These are phyloP conservation scores for Ganoderma boninense DNA, from an alignment of 1,284 basidiomycete species.

Conservation along the genomic window DNA sequence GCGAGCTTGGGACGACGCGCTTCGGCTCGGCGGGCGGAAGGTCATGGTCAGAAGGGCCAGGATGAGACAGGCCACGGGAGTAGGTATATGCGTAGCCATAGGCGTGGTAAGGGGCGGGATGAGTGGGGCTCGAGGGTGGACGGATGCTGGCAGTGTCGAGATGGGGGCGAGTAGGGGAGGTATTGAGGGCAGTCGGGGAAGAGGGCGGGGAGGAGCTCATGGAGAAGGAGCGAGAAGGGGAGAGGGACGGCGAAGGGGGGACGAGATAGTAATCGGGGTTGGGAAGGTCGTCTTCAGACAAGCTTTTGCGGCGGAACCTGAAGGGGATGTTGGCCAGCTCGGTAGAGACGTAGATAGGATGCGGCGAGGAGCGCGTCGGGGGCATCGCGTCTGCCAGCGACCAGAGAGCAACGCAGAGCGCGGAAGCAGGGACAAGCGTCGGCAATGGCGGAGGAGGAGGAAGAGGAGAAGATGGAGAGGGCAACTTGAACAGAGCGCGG, in stretches of 20 bases:
- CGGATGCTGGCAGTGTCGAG: constrained; percentile 17
- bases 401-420: background rate
- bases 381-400: constrained; percentile 18
- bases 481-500: background rate
- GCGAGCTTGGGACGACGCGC: background rate
- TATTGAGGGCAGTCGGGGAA: constrained; percentile 24
- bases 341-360: constrained; percentile 12
- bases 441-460: background rate
- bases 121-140: constrained; percentile 26
- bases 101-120: constrained; percentile 16
- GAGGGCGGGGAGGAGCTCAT: constrained; percentile 31
- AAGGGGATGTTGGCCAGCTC: constrained; percentile 29
- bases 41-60: constrained; percentile 13
- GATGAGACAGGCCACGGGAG: constrained; percentile 17
- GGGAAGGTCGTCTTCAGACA: constrained; percentile 31
- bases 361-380: constrained; percentile 16
- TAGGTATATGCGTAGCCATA: constrained; percentile 29
- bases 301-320: constrained; percentile 36
- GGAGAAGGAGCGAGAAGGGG: constrained; percentile 28
- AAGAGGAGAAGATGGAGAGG: constrained; percentile 14
- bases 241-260: constrained; percentile 28
- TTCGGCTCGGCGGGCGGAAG: constrained; percentile 7
- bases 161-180: constrained; percentile 23
- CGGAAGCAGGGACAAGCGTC: constrained; percentile 1
- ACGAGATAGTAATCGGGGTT: constrained; percentile 20